Evolutionary conservation across 305 asterid genomes (phyloP), one percentile per base, ranked within the genome.

Genomic region (Fraxinus baroniana): DNA sequence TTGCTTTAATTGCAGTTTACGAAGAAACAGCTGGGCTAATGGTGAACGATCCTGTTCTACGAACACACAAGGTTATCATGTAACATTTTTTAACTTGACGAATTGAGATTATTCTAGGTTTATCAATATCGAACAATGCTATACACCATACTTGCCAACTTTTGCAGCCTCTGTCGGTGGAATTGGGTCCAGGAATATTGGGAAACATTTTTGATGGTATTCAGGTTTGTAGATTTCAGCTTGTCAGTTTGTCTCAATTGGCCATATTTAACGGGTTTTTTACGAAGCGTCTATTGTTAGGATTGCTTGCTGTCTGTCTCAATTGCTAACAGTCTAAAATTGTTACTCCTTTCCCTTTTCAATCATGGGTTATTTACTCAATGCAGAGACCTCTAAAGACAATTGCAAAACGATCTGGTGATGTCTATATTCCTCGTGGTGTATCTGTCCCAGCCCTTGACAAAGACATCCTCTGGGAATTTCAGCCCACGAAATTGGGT

Each of bases 361-460:
- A 32, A 76, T 24, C 24, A 76, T 62, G 79, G 71, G 71, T 22
- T 22, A 26, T 24, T 7, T 76, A 0, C 26, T 24, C 35, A n/a
- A 24, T 46, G 57, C 39, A 46, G 62, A 44, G 79, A 4, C 66
- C 68, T 46, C 66, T 76, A 76, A 76, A 93, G 89, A 92, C 99
- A 80, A 95, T 95, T 79, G 99, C 99, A 39, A 89, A 85, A 86
- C 92, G 84, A 89, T 95, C 99, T 78, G 97, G 98, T 81, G 99
- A 95, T 91, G 99, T 95, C 77, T 95, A 95, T 82, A 95, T 95
- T 87, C 99, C 99, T 81, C 99, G 99, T 70, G 99, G 98, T 83
- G 98, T 95, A 30, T 93, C 99, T 81, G 99, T 95, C 78, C 99
- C 99, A 0, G 98, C 99, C 81, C 93, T 95, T 30, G 99, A 95